Conservation (phyloP, 2,329 filamentous ascomycete species). For the Geosmithia flava region DNA sequence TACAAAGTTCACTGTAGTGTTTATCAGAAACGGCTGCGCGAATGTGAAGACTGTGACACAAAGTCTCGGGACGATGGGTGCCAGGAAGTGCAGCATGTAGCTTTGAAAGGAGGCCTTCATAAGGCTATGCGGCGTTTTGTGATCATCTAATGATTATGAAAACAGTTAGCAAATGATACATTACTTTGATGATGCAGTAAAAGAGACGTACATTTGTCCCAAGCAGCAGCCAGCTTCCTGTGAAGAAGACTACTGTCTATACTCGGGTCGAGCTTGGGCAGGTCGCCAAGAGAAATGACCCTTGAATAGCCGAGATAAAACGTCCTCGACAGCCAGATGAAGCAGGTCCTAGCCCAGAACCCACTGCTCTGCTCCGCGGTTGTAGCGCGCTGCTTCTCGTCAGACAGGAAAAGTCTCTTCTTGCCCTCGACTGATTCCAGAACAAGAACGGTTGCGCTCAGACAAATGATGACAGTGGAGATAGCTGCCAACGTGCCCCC, state of each 20-base stretch:
- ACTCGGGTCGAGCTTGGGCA: slow-evolving; percentile 10
- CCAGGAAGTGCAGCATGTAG: slow-evolving; percentile 3
- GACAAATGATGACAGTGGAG: slow-evolving; percentile 25
- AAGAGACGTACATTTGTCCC: slow-evolving; percentile 9
- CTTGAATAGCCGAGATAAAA: slow-evolving; percentile 17
- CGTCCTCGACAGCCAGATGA: slow-evolving; percentile 40
- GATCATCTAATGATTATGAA: slow-evolving; percentile 1
- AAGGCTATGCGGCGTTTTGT: background rate
- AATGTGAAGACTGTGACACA: slow-evolving; percentile 13
- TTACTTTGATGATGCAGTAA: too few species aligned
- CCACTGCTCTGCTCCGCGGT: slow-evolving; percentile 1
- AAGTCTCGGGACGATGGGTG: slow-evolving; percentile 7
- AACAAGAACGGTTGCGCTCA: slow-evolving; percentile 28
- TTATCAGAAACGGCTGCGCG: slow-evolving; percentile 12
- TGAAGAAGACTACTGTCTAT: slow-evolving; percentile 7
- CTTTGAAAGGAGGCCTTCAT: slow-evolving; percentile 3
- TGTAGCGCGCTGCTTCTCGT: background rate
- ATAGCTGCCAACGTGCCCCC: slow-evolving; percentile 20
- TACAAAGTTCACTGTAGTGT: slow-evolving; percentile 7
- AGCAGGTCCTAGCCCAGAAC: slow-evolving; percentile 27
- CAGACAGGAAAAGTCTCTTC: slow-evolving; percentile 19
- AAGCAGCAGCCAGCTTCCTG: slow-evolving; percentile 6
- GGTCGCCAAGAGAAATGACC: slow-evolving; percentile 15
- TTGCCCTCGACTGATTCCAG: slow-evolving; percentile 28
- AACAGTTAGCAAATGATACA: background rate